A percentile compares a stretch with the other conserved stretches of the same genome.
Conservation (phyloP, 441 rosid species). For the Dalechampia spathulata region DNA sequence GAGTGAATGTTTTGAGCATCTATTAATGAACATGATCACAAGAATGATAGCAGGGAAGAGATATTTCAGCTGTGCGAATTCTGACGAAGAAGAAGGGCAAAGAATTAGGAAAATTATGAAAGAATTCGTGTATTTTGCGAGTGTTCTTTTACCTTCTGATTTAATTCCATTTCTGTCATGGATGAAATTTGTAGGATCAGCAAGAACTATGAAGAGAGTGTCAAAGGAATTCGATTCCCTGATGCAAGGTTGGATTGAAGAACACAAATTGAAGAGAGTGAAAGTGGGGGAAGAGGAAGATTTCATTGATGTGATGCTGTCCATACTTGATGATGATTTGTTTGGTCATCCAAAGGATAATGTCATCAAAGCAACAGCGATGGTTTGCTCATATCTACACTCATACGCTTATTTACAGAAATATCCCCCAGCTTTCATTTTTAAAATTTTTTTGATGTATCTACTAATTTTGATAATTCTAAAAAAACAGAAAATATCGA, state of each 20-base stretch:
- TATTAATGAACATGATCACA: conserved; percentile 10
- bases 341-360: conserved; percentile 11
- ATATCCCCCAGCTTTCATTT: too few relatives aligned
- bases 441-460: too few relatives aligned
- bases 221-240: conserved; percentile 6
- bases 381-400: too few relatives aligned
- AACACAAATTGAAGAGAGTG: too few relatives aligned
- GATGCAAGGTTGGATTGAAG: conserved; percentile 14
- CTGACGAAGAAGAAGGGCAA: conserved; percentile 8
- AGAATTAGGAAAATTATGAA: conserved; percentile 7
- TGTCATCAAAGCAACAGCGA: conserved; percentile 13
- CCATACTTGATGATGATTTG: conserved; percentile 4
- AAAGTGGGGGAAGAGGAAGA: too few relatives aligned
- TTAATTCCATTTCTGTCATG: conserved; percentile 8
- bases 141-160: conserved; percentile 15
- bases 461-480: too few relatives aligned
- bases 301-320: too few relatives aligned
- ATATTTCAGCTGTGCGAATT: background rate
- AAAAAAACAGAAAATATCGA: too few relatives aligned
- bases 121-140: conserved; percentile 10
- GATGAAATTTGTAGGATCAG: conserved; percentile 8
- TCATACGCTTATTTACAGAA: too few relatives aligned
- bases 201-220: conserved; percentile 7
- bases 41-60: conserved; percentile 16
- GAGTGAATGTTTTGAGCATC: conserved; percentile 2